Evolutionary conservation across 345 rosid genomes (phyloP).

Genomic region (Lagerstroemia speciosa): DNA sequence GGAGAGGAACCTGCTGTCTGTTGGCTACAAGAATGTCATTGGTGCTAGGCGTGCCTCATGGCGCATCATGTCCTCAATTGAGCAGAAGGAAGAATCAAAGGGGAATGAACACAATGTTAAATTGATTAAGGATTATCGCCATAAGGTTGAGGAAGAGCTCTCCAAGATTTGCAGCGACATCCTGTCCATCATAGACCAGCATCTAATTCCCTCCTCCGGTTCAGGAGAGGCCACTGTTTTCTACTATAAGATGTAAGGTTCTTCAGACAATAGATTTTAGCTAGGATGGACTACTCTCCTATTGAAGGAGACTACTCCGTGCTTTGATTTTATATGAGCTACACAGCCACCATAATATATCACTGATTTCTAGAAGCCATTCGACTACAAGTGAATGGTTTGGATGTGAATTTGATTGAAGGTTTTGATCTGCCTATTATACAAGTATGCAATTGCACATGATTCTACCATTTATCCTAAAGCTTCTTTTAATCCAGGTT

Average conservation of each 20-base stretch:
- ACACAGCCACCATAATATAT: background rate
- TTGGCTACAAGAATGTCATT: constrained; percentile 94
- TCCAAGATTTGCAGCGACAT: constrained; percentile 77
- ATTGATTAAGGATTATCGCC: constrained; percentile 67
- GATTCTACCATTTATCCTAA: background rate
- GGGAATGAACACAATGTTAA: constrained; percentile 85
- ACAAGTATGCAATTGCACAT: constrained; percentile 4
- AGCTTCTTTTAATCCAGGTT: background rate
- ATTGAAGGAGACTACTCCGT: background rate
- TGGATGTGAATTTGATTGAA: background rate
- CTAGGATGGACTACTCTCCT: constrained; percentile 20
- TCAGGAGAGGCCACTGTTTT: constrained; percentile 95
- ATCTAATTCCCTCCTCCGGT: constrained; percentile 69
- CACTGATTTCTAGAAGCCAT: constrained; percentile 4
- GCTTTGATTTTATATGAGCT: constrained; percentile 4
- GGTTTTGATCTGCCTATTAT: background rate
- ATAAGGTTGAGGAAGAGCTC: constrained; percentile 92
- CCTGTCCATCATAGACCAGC: constrained; percentile 72
- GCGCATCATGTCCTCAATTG: constrained; percentile 96
- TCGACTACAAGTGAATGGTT: background rate
- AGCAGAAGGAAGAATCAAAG: constrained; percentile 90
- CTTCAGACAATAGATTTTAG: background rate
- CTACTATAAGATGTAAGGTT: constrained; percentile 84
- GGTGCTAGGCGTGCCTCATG: constrained; percentile 93
- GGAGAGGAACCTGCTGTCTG: constrained; percentile 95